Evolutionary conservation across 441 rosid species (phyloP), one percentile per base, ranked within the genome.

Genomic region (Mallotus japonicus): DNA sequence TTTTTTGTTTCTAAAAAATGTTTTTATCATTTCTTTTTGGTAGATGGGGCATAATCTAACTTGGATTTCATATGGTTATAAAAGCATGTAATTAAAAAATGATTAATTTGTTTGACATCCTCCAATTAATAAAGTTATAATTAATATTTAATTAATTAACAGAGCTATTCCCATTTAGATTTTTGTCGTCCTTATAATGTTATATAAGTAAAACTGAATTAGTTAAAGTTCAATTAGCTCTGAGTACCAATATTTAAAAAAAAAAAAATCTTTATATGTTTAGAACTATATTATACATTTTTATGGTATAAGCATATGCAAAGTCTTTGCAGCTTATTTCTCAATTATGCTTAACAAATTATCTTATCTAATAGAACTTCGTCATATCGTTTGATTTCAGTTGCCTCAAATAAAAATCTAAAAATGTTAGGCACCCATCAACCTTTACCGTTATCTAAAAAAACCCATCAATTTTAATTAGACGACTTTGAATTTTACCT

Each of bases 391-490:
- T 17, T 64, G 13, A n/a, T 3, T 22, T 65, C 37, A 6, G 42
- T 56, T 49, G 56, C 56, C 57, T 15, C 8, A 1, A 6, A 28
- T 28, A 3, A 20, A 19, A 15, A 62, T 47, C 20, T 10, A 13
- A 47, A 24, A 20, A 20, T 65, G 57, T 49, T 47, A 65, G 69
- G 42, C 69, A 49, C 69, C 69, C 56, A 28, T 66, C 58, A 22
- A 6, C 2, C 13, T 28, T 50, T 4, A 67, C 69, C 44, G 58
- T 50, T 51, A 67, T 16, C 10, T 0, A 24, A 65, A 65, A 22
- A 17, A 44, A 11, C 51, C 53, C 3, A 46, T 12, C 9, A 13
- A 46, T 19, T 64, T 10, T 10, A 5, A 4, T 65, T 65, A 40
- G 66, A 37, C 34, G 66, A 37, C 34, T 65, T 65, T 4, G 55